A percentile compares a stretch with the other conserved stretches of the same genome.
Evolutionary conservation across 257 asterid genomes (phyloP).

Genomic region (Lavandula angustifolia): DNA sequence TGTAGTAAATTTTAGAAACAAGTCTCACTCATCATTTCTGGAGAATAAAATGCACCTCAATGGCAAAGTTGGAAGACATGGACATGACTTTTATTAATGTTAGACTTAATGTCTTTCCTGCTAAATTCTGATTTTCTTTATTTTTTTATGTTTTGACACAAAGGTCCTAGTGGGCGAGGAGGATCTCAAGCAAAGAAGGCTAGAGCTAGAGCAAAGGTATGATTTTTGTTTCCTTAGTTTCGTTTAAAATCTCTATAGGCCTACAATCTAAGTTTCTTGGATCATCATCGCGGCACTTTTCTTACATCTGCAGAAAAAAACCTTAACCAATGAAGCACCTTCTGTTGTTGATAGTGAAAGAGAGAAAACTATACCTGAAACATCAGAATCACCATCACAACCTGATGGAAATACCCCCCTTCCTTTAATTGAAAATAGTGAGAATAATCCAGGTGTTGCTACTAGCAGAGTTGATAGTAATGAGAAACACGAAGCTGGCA

Average conservation of each 20-base stretch:
- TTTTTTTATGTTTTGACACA: slow-evolving; percentile 7
- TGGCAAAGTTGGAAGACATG: slow-evolving; percentile 1
- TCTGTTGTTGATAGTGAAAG: slow-evolving; percentile 41
- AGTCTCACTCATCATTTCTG: slow-evolving; percentile 5
- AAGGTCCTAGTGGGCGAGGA: slow-evolving; percentile 68
- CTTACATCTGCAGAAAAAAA: slow-evolving; percentile 59
- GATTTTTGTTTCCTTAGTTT: slow-evolving; percentile 15
- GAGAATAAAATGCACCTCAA: slow-evolving; percentile 2
- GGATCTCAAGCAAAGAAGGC: slow-evolving; percentile 70
- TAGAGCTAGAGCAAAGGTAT: slow-evolving; percentile 73
- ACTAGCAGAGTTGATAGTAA: slow-evolving; percentile 39
- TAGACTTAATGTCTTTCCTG: slow-evolving; percentile 1
- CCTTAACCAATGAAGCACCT: slow-evolving; percentile 52
- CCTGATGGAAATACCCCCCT: slow-evolving; percentile 41
- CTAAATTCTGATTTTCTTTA: not conserved
- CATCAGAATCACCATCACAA: slow-evolving; percentile 47
- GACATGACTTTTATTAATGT: not conserved
- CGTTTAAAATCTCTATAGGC: slow-evolving; percentile 14
- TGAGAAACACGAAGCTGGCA: slow-evolving; percentile 45
- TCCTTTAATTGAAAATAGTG: slow-evolving; percentile 41
- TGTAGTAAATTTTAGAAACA: slow-evolving; percentile 2
- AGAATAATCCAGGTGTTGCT: slow-evolving; percentile 38
- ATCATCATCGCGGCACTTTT: slow-evolving; percentile 34
- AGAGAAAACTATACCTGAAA: slow-evolving; percentile 45
- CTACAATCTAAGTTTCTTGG: slow-evolving; percentile 21